Base-by-base conservation (phyloP, 2,329 filamentous ascomycete genomes). In the Thielaviopsis ethacetica region DNA sequence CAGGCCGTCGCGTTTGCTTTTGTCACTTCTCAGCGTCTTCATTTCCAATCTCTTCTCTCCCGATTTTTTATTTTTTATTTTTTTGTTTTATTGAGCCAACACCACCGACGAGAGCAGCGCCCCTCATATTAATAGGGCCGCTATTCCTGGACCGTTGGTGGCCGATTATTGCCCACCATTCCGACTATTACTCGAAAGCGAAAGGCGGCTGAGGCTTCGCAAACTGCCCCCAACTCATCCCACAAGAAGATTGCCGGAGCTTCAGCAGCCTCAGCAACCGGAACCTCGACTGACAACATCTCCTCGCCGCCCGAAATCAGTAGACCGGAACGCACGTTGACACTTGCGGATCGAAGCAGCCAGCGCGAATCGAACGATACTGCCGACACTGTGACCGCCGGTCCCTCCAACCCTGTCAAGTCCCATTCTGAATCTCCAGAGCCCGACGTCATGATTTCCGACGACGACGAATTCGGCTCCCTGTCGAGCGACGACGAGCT, bases 381-480 rank as follows among this genome's bases (percentile, higher is more conserved):
- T 34, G 49, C 81, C 82, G 22, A 79, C 79, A 17, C 81, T 80
- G 5, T 78, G 80, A 27, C 70, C 78, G 61, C 83, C 80, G 54
- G 73, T 53, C 26, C 41, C 22, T 51, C 56, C 47, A 30, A 51
- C 13, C 54, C 62, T 52, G 26, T 53, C 7, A 55, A 34, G 26
- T 60, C 54, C 56, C 50, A 58, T 51, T 17, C 49, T 51, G 19
- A 59, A 41, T 27, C 53, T 70, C n/a, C 68, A 68, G 22, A 76
- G 17, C 17, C 73, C 56, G 74, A 75, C 70, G 80, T 76, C 63
- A 96, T 96, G 91, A 90, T 95, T 74, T 96, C 91, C 9, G 91
- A 97, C 66, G 90, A 96, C 67, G 91, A 96, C 62, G 91, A 91
- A 71, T 86, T 93, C 80, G 94, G 87, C 66, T 83, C 84, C 68